A percentile compares a stretch with the other conserved stretches of the same genome.
Conservation (phyloP, 108 stramenopile genomes). For the Fragilariopsis cylindrus region DNA sequence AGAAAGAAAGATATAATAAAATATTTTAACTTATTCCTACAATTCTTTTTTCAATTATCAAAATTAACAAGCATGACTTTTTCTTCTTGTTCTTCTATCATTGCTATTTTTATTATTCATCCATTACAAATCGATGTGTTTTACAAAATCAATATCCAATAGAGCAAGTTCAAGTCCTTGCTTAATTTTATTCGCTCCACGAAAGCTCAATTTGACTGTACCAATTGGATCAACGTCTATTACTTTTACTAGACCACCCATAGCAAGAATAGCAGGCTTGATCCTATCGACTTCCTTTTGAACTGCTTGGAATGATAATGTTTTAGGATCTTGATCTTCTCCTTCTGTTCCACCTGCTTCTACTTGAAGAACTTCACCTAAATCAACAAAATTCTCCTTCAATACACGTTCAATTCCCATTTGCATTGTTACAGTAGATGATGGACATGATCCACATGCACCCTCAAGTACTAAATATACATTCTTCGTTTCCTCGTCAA, state of each 20-base stretch:
- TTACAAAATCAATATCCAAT: conserved; percentile 76
- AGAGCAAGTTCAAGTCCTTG: conserved; percentile 84
- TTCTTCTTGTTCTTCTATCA: too few relatives aligned
- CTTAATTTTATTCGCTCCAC: conserved; percentile 71
- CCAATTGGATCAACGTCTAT: conserved; percentile 66
- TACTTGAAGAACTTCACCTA: conserved; percentile 85
- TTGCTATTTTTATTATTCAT: not conserved
- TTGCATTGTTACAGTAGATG: conserved; percentile 96
- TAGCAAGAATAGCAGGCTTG: conserved; percentile 72
- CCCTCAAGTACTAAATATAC: conserved; percentile 90
- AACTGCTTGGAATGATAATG: conserved; percentile 60
- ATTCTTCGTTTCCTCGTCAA: conserved; percentile 66
- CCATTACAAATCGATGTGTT: conserved; percentile 65
- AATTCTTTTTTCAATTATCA: too few relatives aligned
- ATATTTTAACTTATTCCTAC: too few relatives aligned
- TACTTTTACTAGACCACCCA: conserved; percentile 79
- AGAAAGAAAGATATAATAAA: too few relatives aligned
- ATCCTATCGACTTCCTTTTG: conserved; percentile 72
- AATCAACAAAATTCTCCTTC: conserved; percentile 80
- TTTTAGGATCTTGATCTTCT: conserved; percentile 46
- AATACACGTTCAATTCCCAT: conserved; percentile 97
- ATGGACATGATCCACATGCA: conserved; percentile 84
- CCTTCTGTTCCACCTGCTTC: conserved; percentile 26
- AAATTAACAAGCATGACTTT: too few relatives aligned
- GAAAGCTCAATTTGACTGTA: conserved; percentile 71